Evolutionary conservation across 83 land plant species (phyloP).

Genomic region (Thuja plicata): DNA sequence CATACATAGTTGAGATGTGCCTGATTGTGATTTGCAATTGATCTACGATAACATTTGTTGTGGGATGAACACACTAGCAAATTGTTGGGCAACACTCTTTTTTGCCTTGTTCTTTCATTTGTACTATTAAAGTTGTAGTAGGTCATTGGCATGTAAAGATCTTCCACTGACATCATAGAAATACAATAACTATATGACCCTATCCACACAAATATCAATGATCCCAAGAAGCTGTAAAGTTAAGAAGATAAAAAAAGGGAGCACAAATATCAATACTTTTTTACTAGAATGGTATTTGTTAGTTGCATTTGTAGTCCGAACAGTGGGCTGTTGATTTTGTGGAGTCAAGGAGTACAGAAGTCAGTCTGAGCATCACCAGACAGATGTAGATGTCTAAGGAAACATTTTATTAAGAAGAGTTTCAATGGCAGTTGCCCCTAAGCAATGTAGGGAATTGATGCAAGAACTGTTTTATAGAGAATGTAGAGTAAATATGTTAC

Average conservation of each 20-base stretch:
- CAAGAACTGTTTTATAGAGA: no score
- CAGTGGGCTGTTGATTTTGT: neutral
- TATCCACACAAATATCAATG: neutral
- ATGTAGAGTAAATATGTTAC: no score
- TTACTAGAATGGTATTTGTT: neutral
- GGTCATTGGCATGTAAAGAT: neutral
- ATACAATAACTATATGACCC: neutral
- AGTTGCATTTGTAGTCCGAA: neutral
- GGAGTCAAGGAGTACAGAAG: neutral
- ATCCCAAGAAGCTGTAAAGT: neutral
- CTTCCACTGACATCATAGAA: no score
- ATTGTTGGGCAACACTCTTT: neutral
- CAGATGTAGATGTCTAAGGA: no score
- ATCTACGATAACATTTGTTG: neutral
- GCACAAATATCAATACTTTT: neutral
- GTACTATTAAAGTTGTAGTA: neutral
- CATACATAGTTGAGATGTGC: neutral
- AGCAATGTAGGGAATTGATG: no score
- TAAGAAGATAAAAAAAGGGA: neutral
- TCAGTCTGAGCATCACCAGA: no score
- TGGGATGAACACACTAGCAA: neutral
- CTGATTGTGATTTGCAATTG: neutral
- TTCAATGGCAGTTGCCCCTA: no score
- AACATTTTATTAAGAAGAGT: no score
- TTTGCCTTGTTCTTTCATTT: neutral